Base-by-base conservation (phyloP, 306 rosid species). In the Pterocarpus macrocarpus region DNA sequence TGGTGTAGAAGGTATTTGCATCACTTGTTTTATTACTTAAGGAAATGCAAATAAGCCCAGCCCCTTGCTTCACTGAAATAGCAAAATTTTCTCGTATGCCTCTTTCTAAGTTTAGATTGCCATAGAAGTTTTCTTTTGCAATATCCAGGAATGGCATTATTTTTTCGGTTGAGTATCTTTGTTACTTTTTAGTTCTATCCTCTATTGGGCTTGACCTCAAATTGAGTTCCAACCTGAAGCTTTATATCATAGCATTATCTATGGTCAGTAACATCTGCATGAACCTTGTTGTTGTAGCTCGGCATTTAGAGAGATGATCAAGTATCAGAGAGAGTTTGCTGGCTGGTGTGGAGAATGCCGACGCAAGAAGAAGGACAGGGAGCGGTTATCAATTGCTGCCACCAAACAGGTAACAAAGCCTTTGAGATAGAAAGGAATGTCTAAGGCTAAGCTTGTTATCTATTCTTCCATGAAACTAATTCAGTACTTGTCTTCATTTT, bases 271-370 rank as follows among this genome's bases (percentile, higher is more conserved):
- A 64, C 62, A 71, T 38, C 30, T 79, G 43, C 71, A 34, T 56
- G 63, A 44, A 22, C 69, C n/a, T 82, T 82, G 65, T 84, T 82
- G 58, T 79, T 85, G 81, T 39, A 93, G 99, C 85, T 91, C 98
- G 72, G 85, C 77, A 32, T 93, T 87, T 79, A 86, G 99, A 84
- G 98, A 92, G 94, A 78, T 86, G 88, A 92, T 78, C 87, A 95
- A 90, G 82, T 88, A 90, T 53, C 90, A 86, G 77, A 93, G 83
- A 77, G 94, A 88, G 61, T 92, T 84, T 84, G 82, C 90, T 44
- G 83, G 82, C 84, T 95, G 99, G 98, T 95, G 99, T 64, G 98
- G 92, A 76, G 97, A 93, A 65, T 95, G 99, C 89, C 88, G 69
- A 52, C 97, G 92, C 34, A 84, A 84, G 88, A 93, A 90, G 84